A percentile compares a stretch with the other conserved stretches of the same genome.
Conservation (phyloP, 228 moss, liverwort and hornwort genomes). For the Sphagnum magellanicum region DNA sequence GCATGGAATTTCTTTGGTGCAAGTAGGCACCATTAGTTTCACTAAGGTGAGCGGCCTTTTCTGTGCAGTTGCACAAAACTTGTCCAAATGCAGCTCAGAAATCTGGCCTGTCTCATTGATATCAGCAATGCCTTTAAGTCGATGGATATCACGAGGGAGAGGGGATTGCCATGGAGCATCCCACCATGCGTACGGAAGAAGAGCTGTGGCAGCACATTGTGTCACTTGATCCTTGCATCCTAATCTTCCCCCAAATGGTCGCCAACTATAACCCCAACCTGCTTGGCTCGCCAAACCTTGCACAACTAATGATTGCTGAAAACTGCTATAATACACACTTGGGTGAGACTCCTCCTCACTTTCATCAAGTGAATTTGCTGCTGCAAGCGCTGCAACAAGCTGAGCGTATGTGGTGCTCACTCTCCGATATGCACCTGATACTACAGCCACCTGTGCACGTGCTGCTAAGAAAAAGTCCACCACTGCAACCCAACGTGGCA, state of each 20-base stretch:
- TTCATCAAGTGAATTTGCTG: constrained; percentile 38
- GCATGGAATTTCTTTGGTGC: constrained; percentile 1
- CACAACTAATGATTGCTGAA: constrained; percentile 34
- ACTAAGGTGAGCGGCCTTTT: constrained; percentile 5
- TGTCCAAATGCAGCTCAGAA: constrained; percentile 35
- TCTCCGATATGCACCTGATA: constrained; percentile 64
- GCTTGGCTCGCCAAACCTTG: constrained; percentile 45
- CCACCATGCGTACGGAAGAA: constrained; percentile 75
- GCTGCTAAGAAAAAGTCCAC: constrained; percentile 81
- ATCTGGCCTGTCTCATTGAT: constrained; percentile 31
- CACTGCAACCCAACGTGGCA: constrained; percentile 82
- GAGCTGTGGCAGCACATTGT: constrained; percentile 57
- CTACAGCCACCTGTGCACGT: constrained; percentile 49
- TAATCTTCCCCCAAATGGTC: constrained; percentile 52
- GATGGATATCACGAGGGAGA: constrained; percentile 23
- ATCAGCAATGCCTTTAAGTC: constrained; percentile 26
- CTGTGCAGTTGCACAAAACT: constrained; percentile 24
- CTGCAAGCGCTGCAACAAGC: constrained; percentile 59
- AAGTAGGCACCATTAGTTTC: constrained; percentile 23
- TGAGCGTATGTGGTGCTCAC: constrained; percentile 79
- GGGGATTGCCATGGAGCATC: constrained; percentile 77
- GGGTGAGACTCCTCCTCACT: constrained; percentile 10
- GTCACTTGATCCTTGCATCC: constrained; percentile 46
- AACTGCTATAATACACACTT: constrained; percentile 60
- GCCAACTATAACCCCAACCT: constrained; percentile 78